Evolutionary conservation across 768 basidiomycete genomes (phyloP), one percentile per base, ranked within the genome.

Genomic region (Kwoniella sp.): DNA sequence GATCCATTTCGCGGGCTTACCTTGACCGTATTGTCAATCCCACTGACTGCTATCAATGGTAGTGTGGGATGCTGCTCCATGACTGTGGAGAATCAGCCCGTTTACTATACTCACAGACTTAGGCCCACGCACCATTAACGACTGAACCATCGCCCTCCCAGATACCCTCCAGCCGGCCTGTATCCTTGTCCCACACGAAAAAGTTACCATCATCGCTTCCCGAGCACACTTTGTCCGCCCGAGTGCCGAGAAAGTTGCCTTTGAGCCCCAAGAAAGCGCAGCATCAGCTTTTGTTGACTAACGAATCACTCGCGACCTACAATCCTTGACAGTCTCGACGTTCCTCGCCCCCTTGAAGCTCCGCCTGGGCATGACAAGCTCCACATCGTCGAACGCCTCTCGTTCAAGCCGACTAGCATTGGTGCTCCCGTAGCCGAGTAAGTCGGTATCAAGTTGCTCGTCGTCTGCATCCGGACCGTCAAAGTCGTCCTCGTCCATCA

Each of bases 21-120:
- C 79, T 93, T 92, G 40, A 91, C 80, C 9, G 87, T 88, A 10
- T 79, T 76, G 64, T 92, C 90, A 42, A 93, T 90, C 1, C 90
- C 90, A 68, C 85, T 87, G 37, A 86, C 84, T 3, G 89, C 88
- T n/a, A 89, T 70, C 19, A 92, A 73, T 0, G 89, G 89, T 14
- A 90, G 75, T 36, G 82, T 79, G 0, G 89, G 78, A 60, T 92
- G 88, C 0, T 82, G 83, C 73, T 91, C 89, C 46, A 93, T 81
- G n/a, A 75, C 70, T 63, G 86, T 4, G 3, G 17, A 19, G 15
- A 15, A 42, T 11, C 41, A 44, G 29, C 20, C 17, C 32, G 26
- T 42, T 19, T 9, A 4, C 12, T 26, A 11, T 11, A 33, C 9
- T 12, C 31, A 38, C 19, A 9, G n/a, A 29, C 1, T 39, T 14